Evolutionary conservation across 495 filamentous ascomycete genomes (phyloP), one percentile per base, ranked within the genome.

Genomic region (Talaromyces borbonicus): DNA sequence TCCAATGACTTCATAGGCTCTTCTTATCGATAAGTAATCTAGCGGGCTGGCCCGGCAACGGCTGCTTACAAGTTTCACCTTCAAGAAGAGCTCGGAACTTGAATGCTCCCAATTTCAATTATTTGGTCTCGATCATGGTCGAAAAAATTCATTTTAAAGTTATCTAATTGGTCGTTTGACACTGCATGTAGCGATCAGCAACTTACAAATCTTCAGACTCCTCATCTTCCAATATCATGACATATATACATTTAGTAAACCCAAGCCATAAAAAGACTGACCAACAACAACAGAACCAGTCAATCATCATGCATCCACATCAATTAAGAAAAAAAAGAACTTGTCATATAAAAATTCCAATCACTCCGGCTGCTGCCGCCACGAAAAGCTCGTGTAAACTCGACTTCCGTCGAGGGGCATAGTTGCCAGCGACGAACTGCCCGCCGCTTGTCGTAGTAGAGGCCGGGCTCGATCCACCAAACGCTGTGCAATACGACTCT

Each of bases 401-500:
- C 44, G 19, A 55, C 48, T 49, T 60, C 4, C 51, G 50, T 8
- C 46, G 40, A 11, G 48, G 30, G 27, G 59, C 67, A 14, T 54
- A 50, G 42, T 61, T 69, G 9, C 50, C 51, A 4, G 37, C 51
- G 2, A 47, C 47, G 29, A 59, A 55, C 12, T 35, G 19, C 4
- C 43, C 49, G 1, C 63, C 67, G 47, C 52, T 62, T 15, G 35
- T 38, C 8, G 35, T 38, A 16, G 32, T 9, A n/a, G n/a, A n/a
- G n/a, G n/a, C n/a, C 12, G 12, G 20, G 2, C 56, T 58, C 8
- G 56, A 51, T 8, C 54, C 67, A 35, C 55, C 65, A 40, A 62
- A 65, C 1, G 55, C 50, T n/a, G 57, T 59, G 53, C 81, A 85
- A 45, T 78, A 72, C 3, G 57, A 63, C 29, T 75, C 60, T 38